Base-by-base conservation (phyloP, 208 protist genomes). In the Leishmania tropica region DNA sequence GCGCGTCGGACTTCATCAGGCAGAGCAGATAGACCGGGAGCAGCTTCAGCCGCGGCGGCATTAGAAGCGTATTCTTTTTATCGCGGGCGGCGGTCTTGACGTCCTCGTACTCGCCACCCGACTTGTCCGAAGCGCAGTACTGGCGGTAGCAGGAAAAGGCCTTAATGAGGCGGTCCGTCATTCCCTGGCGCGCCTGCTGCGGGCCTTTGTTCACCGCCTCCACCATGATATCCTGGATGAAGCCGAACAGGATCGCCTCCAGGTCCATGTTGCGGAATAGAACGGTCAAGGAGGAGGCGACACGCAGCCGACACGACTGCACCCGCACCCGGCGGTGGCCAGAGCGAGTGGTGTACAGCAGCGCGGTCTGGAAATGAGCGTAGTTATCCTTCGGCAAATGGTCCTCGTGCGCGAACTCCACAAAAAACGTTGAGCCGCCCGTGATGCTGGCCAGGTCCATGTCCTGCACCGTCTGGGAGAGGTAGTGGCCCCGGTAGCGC, bases 41-140 rank as follows among this genome's bases (percentile, higher is more conserved):
- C 76, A 98, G 88, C 85, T 98, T 98, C 74, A 99, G 88, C 2
- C 93, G 88, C n/a, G 95, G 91, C 13, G 98, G 98, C 90, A 99
- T 92, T 31, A 98, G 87, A 35, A 99, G 87, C 78, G 96, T 91
- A 31, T 80, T 83, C 78, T 80, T 85, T 47, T 88, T 88, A 24
- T 81, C 78, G 5, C 77, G 72, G 40, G 60, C 45, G 21, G 78
- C 21, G 47, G 60, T 80, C 78, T 76, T 79, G 73, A 40, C 45
- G 58, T 81, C 72, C 53, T 80, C 78, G 64, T 75, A 80, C 2
- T 85, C 82, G 54, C 78, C 51, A 68, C 79, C 65, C 21, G 76
- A 79, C 35, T 54, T 60, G 17, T 90, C 81, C 21, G 75, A 72
- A 15, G 86, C 78, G 85, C 91, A 95, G 81, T 94, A 92, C 37